These are phyloP conservation scores for Pyrenochaeta sp. DNA, from an alignment of 2,329 filamentous ascomycete species.

Conservation along the genomic window DNA sequence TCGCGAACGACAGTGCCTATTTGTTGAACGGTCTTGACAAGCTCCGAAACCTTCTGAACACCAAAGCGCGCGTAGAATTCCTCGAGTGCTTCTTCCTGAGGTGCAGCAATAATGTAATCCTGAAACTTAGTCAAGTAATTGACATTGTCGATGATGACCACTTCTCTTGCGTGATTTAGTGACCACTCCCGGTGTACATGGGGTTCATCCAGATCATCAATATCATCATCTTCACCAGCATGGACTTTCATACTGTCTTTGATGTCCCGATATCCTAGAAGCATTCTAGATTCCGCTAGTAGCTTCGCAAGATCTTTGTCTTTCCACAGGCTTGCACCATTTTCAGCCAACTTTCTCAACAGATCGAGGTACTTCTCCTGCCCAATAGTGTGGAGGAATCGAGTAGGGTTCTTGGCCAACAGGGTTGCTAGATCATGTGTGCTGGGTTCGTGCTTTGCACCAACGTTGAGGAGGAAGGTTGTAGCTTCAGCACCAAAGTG, in stretches of 20 bases:
- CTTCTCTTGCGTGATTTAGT: slow-evolving; percentile 77
- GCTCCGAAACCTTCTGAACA: slow-evolving; percentile 74
- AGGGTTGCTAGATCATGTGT: slow-evolving; percentile 84
- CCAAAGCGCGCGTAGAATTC: slow-evolving; percentile 84
- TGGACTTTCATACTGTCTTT: slow-evolving; percentile 60
- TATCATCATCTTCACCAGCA: slow-evolving; percentile 50
- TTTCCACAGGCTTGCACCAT: slow-evolving; percentile 71
- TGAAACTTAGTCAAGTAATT: slow-evolving; percentile 82
- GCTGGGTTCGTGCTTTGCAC: slow-evolving; percentile 89
- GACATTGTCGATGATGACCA: slow-evolving; percentile 65
- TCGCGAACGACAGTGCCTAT: slow-evolving; percentile 73
- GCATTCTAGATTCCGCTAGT: slow-evolving; percentile 77
- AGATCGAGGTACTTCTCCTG: slow-evolving; percentile 87
- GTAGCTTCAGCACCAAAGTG: slow-evolving; percentile 91
- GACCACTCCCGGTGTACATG: slow-evolving; percentile 73
- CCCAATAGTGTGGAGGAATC: slow-evolving; percentile 80
- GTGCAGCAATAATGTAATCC: slow-evolving; percentile 81
- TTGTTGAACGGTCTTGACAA: slow-evolving; percentile 79
- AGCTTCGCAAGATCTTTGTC: slow-evolving; percentile 80
- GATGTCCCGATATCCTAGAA: slow-evolving; percentile 81
- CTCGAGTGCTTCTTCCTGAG: slow-evolving; percentile 87
- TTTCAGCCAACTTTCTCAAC: slow-evolving; percentile 80
- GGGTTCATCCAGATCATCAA: slow-evolving; percentile 56
- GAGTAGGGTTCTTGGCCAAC: slow-evolving; percentile 82
- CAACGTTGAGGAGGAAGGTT: slow-evolving; percentile 84